Percentiles rank a stretch among this genome's conserved stretches.
phyloP scores from a whole-genome alignment of 106 monocot genomes.

The Xerophyta viscosa region DNA sequence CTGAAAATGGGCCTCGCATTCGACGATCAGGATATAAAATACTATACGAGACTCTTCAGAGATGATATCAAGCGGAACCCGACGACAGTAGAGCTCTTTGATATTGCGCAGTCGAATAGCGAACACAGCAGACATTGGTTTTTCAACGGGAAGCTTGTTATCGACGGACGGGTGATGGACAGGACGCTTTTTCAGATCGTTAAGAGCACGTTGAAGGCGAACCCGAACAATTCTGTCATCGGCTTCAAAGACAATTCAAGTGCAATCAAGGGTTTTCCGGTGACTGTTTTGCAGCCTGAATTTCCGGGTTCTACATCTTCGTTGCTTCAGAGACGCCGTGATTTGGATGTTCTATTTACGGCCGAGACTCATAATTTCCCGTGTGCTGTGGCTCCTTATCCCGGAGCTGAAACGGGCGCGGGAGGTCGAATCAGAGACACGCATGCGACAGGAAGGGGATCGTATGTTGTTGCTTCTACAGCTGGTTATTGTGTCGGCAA shows the following conservation, averaged over 20 bases:
- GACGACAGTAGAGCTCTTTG: conserved; percentile 91
- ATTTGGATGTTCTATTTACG: conserved; percentile 81
- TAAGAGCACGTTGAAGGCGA: conserved; percentile 72
- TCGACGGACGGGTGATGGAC: conserved; percentile 59
- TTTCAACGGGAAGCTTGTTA: conserved; percentile 77
- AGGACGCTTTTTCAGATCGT: conserved; percentile 71
- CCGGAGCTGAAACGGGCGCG: conserved; percentile 94
- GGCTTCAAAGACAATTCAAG: conserved; percentile 99
- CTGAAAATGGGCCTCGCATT: conserved; percentile 88
- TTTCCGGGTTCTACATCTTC: conserved; percentile 46
- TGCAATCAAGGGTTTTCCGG: conserved; percentile 76
- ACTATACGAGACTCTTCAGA: conserved; percentile 76
- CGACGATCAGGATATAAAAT: conserved; percentile 89
- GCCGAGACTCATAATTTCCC: conserved; percentile 98
- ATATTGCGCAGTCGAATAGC: conserved; percentile 94
- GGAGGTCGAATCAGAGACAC: conserved; percentile 95
- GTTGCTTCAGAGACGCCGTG: conserved; percentile 9
- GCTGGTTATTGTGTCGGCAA: conserved; percentile 98
- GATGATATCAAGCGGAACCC: conserved; percentile 91
- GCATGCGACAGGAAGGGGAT: conserved; percentile 92
- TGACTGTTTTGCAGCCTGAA: conserved; percentile 39
- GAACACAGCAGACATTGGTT: conserved; percentile 98
- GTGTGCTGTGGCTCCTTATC: conserved; percentile 96
- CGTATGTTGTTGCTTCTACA: conserved; percentile 91
- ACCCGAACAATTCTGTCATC: conserved; percentile 87